These are phyloP conservation scores for Calocybe indica DNA, from an alignment of 768 basidiomycete genomes.

Conservation along the genomic window DNA sequence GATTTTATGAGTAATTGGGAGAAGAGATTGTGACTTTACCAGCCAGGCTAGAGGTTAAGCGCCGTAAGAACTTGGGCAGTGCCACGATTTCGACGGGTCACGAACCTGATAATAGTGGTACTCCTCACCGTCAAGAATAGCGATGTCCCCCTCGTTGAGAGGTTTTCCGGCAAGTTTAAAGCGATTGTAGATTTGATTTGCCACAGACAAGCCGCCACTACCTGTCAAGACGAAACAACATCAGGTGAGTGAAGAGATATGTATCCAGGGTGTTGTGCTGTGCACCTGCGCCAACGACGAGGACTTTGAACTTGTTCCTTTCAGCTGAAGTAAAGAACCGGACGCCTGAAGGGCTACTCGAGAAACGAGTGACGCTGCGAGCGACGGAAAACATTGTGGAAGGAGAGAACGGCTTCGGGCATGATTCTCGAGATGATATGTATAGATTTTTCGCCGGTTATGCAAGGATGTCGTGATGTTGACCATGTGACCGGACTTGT, in stretches of 20 bases:
- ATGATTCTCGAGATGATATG: neutral
- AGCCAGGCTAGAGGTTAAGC: slow-evolving; percentile 64
- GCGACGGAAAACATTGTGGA: slow-evolving; percentile 8
- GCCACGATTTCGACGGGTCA: slow-evolving; percentile 2
- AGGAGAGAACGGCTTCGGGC: neutral
- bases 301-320: slow-evolving; percentile 67
- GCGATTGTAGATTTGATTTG: slow-evolving; percentile 81
- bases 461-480: no score
- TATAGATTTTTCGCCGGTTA: neutral
- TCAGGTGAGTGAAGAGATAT: neutral
- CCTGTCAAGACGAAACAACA: slow-evolving; percentile 38
- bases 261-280: slow-evolving; percentile 15
- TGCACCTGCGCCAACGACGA: slow-evolving; percentile 83
- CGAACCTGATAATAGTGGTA: slow-evolving; percentile 82
- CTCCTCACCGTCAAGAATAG: slow-evolving; percentile 76
- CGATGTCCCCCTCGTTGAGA: slow-evolving; percentile 72
- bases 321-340: slow-evolving; percentile 24
- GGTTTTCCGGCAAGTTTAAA: slow-evolving; percentile 67
- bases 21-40: slow-evolving; percentile 38
- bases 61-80: neutral
- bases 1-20: slow-evolving; percentile 2
- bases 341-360: neutral
- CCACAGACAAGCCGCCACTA: slow-evolving; percentile 74
- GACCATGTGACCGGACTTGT: no score
- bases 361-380: slow-evolving; percentile 3